These are phyloP conservation scores for Erythrophleum ivorense DNA, from an alignment of 331 rosid species.

Conservation along the genomic window DNA sequence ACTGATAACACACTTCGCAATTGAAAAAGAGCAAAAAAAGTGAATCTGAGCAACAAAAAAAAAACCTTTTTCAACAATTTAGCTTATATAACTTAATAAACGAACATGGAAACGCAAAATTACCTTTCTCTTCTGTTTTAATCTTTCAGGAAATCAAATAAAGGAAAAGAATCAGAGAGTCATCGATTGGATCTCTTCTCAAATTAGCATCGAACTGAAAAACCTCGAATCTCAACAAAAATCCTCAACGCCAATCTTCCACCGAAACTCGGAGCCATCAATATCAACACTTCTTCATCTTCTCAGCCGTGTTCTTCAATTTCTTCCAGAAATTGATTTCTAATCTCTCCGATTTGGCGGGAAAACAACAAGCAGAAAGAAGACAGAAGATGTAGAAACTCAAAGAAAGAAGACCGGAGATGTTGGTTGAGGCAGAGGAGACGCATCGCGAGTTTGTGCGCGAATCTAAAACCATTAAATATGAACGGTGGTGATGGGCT, in stretches of 20 bases:
- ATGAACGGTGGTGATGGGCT: constrained; percentile 24
- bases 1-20: neutral
- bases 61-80: neutral
- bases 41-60: neutral
- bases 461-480: constrained; percentile 43
- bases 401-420: too few species aligned
- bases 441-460: constrained; percentile 50
- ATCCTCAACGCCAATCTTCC: constrained; percentile 29
- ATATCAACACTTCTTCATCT: constrained; percentile 9
- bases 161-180: neutral
- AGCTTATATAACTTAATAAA: neutral
- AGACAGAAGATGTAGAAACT: neutral
- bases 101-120: neutral
- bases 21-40: neutral
- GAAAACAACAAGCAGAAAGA: neutral
- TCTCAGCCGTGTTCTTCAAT: neutral
- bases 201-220: constrained; percentile 49
- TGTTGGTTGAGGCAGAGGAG: constrained; percentile 18
- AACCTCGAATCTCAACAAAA: constrained; percentile 44
- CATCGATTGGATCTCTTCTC: constrained; percentile 52
- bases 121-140: neutral
- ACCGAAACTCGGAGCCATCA: constrained; percentile 43
- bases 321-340: neutral
- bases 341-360: constrained; percentile 25
- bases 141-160: constrained; percentile 8